Evolutionary conservation across 768 basidiomycete genomes (phyloP), one percentile per base, ranked within the genome.

Genomic region (Saitozyma sp.): DNA sequence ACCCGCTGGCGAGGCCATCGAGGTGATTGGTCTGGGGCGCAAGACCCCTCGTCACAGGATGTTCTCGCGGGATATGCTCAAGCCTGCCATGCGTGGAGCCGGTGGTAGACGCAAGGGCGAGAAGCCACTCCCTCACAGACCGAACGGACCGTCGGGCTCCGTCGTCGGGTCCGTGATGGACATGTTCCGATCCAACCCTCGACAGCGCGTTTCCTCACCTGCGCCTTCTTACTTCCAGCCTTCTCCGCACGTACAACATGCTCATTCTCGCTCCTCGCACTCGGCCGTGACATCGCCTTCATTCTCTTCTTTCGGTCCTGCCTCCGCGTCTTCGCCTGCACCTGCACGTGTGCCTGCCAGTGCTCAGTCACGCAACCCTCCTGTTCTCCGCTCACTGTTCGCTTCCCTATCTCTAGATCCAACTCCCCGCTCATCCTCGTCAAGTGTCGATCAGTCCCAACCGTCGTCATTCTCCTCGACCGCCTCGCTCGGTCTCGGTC

Each of bases 1-100:
- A 9, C 64, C 71, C 29, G 71, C 61, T 5, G 74, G 74, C n/a
- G 74, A 75, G 39, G 71, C 74, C 4, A 69, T 73, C 52, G 71
- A 75, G 49, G 64, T 67, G 6, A 75, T 75, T 20, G 71, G 71
- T 1, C 51, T 72, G 13, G 75, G 72, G 0, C 59, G 72, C 54
- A 76, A 74, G 56, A 63, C 61, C 20, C 75, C 75, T 42, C 42
- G 70, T 56, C 75, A 76, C 48, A 40, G 75, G 43, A 71, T 58
- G 9, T 70, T 74, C 50, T 37, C 58, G 19, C 13, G 70, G 9
- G 62, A 60, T 1, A 66, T 70, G 68, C 57, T 76, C 17, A 74
- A 72, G 45, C 67, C 72, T 13, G 70, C 73, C 20, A 45, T 76
- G 50, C 48, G 63, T 14, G 20, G 58, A 45, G 49, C 53, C 10